These are phyloP conservation scores for Erodium maritimum DNA, from an alignment of 345 rosid species.

Conservation along the genomic window DNA sequence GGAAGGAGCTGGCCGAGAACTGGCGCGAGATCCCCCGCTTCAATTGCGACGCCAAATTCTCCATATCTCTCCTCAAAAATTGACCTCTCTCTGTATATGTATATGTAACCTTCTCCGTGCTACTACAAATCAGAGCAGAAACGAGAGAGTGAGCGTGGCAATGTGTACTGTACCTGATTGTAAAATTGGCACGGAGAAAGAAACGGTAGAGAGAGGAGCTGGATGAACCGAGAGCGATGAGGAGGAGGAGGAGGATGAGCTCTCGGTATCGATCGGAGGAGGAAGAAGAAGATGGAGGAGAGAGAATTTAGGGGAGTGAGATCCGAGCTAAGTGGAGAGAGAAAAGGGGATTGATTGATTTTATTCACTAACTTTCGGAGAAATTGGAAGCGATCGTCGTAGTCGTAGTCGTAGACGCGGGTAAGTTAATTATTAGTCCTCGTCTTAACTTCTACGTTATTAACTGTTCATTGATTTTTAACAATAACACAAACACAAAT, in stretches of 20 bases:
- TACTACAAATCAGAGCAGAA: too few species aligned
- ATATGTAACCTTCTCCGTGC: too few species aligned
- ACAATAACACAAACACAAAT: too few species aligned
- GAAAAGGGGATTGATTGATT: conserved; percentile 98
- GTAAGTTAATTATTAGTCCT: too few species aligned
- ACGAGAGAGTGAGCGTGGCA: too few species aligned
- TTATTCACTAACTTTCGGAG: conserved; percentile 84
- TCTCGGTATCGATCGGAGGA: not conserved
- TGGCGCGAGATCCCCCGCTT: conserved; percentile 76
- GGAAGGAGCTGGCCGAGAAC: conserved; percentile 59
- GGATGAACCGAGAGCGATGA: not conserved
- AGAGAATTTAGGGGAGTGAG: too few species aligned
- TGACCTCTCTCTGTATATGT: too few species aligned
- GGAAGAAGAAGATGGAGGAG: not conserved
- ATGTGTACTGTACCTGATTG: not conserved
- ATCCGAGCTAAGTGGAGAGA: too few species aligned
- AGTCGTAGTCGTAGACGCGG: too few species aligned
- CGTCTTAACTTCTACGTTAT: too few species aligned
- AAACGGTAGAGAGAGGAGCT: not conserved
- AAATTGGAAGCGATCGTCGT: too few species aligned
- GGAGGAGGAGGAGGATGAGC: not conserved
- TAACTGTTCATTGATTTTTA: too few species aligned
- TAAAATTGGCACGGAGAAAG: not conserved
- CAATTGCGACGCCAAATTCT: conserved; percentile 42
- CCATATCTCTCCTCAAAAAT: conserved; percentile 22